Base-by-base conservation (phyloP, 352 stramenopile genomes). In the Phytophthora tubulina region DNA sequence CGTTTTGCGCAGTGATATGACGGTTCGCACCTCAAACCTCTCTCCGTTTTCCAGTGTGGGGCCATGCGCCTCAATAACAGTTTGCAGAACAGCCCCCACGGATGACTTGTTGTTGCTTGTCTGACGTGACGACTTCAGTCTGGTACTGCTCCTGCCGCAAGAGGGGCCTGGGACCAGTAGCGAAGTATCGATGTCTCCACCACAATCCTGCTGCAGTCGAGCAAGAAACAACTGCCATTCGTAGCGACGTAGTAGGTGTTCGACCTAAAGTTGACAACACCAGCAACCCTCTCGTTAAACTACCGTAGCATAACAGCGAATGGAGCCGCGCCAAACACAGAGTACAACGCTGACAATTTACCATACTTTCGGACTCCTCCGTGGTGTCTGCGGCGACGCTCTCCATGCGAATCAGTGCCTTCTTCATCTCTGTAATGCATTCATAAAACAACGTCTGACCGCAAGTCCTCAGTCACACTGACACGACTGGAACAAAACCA, bases 341-440 rank as follows among this genome's bases (percentile, higher is more conserved):
- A 27, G 4, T 32, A 51, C 33, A 56, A 8, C 42, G 30, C 39
- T 50, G 49, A 35, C 58, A 51, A 64, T 79, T 83, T 81, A 85
- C 78, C 78, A 72, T 80, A 80, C 66, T 80, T 78, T 81, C 70
- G 60, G 67, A 77, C 70, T 69, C 63, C 32, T 80, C 66, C 3
- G 58, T 48, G 51, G 36, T 67, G 49, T 82, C 63, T 39, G 55
- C 35, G 15, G 70, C 56, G 35, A 80, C 14, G 39, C 39, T 44
- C 4, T 85, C 67, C 50, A 85, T 73, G 42, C 73, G 70, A 33
- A 71, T 38, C 1, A 83, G 48, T 15, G 73, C 78, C 48, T 80
- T 82, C 65, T 81, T 77, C 55, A 82, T 79, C 63, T 85, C 78
- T 44, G 66, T 73, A 33, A 80, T 63, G 53, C 78, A 84, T 53